Conservation (phyloP, 1,139 yeast species). For the Spathaspora sp. region DNA sequence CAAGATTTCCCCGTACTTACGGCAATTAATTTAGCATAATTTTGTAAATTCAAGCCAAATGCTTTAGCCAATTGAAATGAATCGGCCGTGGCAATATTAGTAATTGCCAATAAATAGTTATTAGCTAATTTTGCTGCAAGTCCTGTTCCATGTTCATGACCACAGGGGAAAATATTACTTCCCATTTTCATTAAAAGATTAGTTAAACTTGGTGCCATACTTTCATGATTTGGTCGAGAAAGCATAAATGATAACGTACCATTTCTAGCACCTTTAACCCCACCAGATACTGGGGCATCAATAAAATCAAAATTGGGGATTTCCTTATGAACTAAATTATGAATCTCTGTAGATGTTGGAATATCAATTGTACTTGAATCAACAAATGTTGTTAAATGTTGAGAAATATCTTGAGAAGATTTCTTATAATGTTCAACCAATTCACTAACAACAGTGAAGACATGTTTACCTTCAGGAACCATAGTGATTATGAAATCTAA, state of each 20-base stretch:
- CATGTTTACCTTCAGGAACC: conserved; percentile 64
- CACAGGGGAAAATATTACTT: conserved; percentile 53
- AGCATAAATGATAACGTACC: conserved; percentile 61
- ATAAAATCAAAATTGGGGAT: conserved; percentile 43
- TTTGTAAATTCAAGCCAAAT: conserved; percentile 49
- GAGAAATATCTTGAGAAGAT: conserved; percentile 6
- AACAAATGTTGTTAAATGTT: conserved; percentile 25
- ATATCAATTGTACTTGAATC: conserved; percentile 62
- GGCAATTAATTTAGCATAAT: conserved; percentile 53
- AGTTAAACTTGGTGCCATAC: conserved; percentile 27
- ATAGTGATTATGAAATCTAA: conserved; percentile 50
- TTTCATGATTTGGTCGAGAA: conserved; percentile 33
- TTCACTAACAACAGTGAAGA: conserved; percentile 41
- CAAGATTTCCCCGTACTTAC: conserved; percentile 62
- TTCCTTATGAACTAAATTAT: conserved; percentile 32
- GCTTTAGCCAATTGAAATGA: conserved; percentile 59
- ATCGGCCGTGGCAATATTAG: conserved; percentile 61
- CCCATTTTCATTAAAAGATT: conserved; percentile 50
- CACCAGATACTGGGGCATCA: conserved; percentile 66
- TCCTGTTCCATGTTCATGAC: conserved; percentile 52
- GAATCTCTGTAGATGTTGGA: conserved; percentile 45
- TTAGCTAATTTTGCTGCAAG: conserved; percentile 60
- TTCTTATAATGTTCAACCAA: conserved; percentile 32
- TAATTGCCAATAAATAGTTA: conserved; percentile 57
- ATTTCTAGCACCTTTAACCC: conserved; percentile 58